Base-by-base conservation (phyloP, 2,329 filamentous ascomycete genomes). In the Alternaria brassicicola region DNA sequence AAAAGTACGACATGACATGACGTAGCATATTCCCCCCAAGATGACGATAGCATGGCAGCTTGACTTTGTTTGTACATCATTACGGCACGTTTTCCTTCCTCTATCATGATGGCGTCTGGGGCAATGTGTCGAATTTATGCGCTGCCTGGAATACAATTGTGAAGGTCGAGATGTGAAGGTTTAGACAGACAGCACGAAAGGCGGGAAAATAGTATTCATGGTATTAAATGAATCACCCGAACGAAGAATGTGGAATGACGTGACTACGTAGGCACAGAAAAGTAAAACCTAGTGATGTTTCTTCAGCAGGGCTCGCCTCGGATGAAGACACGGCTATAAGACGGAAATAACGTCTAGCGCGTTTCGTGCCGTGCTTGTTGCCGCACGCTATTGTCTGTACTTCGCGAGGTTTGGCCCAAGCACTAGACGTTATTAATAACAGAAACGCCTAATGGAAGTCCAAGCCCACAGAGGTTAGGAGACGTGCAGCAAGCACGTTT, bases 1-100 rank as follows among this genome's bases (percentile, higher is more conserved):
- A 74, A 75, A 74, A 72, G 69, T 50, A 72, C 65, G 67, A 65
- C 55, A 73, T 61, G 71, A 73, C 31, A 55, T 61, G 59, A 70
- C 56, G 69, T 69, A 61, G 66, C 61, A 70, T 69, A 66, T 70
- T 69, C 63, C 62, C 61, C 62, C 61, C 46, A 68, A 67, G 57
- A 67, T 67, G 52, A 75, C 55, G 70, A 72, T 61, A 55, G 57
- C 58, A 59, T 59, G 56, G 55, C 41, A 55, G 48, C 36, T 39
- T 52, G 48, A 57, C 54, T 60, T 53, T 59, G 56, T 47, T 61
- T 71, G 67, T 71, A 69, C 55, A 71, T 55, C 61, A 65, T 41
- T 43, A 49, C 60, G 54, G 47, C 61, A 62, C 48, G 54, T 62
- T 52, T 48, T 19, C 52, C 49, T 35, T 58, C 46, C 41, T 42